phyloP scores from a whole-genome alignment of 1,139 yeast species.

The Tardiomyces blankii region DNA sequence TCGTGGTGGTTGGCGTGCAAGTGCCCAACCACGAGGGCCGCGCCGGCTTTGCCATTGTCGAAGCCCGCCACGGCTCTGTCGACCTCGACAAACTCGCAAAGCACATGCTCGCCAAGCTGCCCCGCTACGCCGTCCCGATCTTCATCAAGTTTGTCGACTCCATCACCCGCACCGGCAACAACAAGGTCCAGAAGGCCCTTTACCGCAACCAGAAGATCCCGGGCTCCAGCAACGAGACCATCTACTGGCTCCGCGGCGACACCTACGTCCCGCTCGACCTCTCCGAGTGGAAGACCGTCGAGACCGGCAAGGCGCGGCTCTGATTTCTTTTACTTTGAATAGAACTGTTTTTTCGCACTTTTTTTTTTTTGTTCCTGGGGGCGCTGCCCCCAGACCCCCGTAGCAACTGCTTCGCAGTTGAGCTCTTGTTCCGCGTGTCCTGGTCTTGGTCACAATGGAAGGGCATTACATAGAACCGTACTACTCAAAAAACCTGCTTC shows the following conservation, averaged over 20 bases:
- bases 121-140: slow-evolving; percentile 82
- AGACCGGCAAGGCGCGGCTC: slow-evolving; percentile 18
- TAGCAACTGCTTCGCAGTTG: too few species aligned
- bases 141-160: slow-evolving; percentile 58
- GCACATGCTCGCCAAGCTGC: slow-evolving; percentile 42
- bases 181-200: slow-evolving; percentile 70
- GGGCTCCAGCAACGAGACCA: slow-evolving; percentile 47
- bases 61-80: slow-evolving; percentile 27
- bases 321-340: slow-evolving; percentile 5
- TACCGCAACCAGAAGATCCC: slow-evolving; percentile 76
- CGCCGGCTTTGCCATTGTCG: slow-evolving; percentile 81
- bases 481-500: too few species aligned
- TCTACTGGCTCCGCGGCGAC: slow-evolving; percentile 58
- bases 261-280: slow-evolving; percentile 47
- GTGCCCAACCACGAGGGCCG: slow-evolving; percentile 90
- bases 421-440: too few species aligned
- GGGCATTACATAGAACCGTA: too few species aligned
- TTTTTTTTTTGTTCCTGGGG: not conserved
- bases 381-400: too few species aligned
- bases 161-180: slow-evolving; percentile 68
- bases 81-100: slow-evolving; percentile 22
- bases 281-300: slow-evolving; percentile 42
- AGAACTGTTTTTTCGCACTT: not conserved
- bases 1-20: slow-evolving; percentile 81
- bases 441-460: too few species aligned